Conservation (phyloP, 495 filamentous ascomycete genomes). For the Penicillium waksmanii region DNA sequence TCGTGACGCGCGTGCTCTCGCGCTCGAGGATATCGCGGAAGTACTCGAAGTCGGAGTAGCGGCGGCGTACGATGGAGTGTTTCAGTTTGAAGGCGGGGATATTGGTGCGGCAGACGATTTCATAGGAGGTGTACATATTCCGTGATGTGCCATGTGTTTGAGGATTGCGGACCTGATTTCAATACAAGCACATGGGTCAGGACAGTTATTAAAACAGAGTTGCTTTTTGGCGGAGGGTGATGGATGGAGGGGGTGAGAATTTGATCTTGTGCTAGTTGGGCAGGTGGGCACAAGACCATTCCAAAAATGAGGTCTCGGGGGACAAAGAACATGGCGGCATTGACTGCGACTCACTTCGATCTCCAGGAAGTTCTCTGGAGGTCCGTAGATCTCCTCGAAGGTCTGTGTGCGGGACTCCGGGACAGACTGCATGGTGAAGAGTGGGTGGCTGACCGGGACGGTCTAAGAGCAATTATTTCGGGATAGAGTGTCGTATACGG, state of each 20-base stretch:
- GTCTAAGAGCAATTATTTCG: background rate
- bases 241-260: background rate
- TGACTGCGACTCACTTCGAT: slow-evolving; percentile 73
- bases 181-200: slow-evolving; percentile 10
- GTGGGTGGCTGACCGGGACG: background rate
- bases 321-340: background rate
- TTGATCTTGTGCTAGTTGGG: slow-evolving; percentile 8
- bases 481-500: background rate
- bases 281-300: slow-evolving; percentile 21
- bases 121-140: slow-evolving; percentile 98
- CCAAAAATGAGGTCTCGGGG: background rate
- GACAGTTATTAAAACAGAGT: background rate
- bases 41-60: slow-evolving; percentile 97
- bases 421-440: slow-evolving; percentile 73
- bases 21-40: slow-evolving; percentile 98
- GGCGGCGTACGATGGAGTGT: slow-evolving; percentile 81
- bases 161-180: slow-evolving; percentile 80
- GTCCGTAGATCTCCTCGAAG: slow-evolving; percentile 98
- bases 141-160: slow-evolving; percentile 94
- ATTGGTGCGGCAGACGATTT: slow-evolving; percentile 95
- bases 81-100: slow-evolving; percentile 98
- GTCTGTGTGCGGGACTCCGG: slow-evolving; percentile 86
- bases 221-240: background rate
- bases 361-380: slow-evolving; percentile 97
- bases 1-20: slow-evolving; percentile 90